Evolutionary conservation across 805 yeast species (phyloP), one percentile per base, ranked within the genome.

Genomic region (Gaillardinia entomophila): DNA sequence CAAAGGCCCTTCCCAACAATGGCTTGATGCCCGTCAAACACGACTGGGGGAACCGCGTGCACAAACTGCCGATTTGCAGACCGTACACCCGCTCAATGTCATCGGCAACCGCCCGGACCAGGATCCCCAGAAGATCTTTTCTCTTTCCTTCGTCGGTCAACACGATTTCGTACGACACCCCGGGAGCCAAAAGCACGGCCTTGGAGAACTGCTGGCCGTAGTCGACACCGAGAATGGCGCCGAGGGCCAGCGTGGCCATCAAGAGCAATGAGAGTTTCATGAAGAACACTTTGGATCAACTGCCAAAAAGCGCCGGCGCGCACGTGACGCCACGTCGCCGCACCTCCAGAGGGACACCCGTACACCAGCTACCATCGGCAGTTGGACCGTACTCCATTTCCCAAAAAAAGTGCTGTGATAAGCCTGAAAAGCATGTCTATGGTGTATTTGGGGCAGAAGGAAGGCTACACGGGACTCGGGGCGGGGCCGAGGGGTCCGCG

Each of bases 111-210:
- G 63, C 55, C 32, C 78, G 73, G 38, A 89, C 66, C 1, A 84
- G 79, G 10, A 92, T 46, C 1, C 94, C 96, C 3, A 89, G 73
- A 4, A 79, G 66, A 48, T 90, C 97, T 54, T 92, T 92, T 36
- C 98, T 71, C 58, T 88, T 86, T 3, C 96, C 82, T 48, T 92
- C 97, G 16, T 86, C 81, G 3, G 97, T 86, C 40, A 92, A 64
- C 11, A 92, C 81, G 26, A 92, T 73, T 49, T 92, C 97, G 51
- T 89, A 79, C 12, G 88, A 82, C 14, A 87, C 78, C 10, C 88
- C 86, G 0, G 97, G 97, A 0, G 96, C 96, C 26, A 92, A 83
- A 28, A 92, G 66, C 31, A 81, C 85, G 2, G 95, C 87, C 54
- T 92, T 92, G 16, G 88, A 75, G 64, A 68, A 83, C 49, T 88